phyloP scores from a whole-genome alignment of 768 basidiomycete genomes.

The Mycena alexandri region DNA sequence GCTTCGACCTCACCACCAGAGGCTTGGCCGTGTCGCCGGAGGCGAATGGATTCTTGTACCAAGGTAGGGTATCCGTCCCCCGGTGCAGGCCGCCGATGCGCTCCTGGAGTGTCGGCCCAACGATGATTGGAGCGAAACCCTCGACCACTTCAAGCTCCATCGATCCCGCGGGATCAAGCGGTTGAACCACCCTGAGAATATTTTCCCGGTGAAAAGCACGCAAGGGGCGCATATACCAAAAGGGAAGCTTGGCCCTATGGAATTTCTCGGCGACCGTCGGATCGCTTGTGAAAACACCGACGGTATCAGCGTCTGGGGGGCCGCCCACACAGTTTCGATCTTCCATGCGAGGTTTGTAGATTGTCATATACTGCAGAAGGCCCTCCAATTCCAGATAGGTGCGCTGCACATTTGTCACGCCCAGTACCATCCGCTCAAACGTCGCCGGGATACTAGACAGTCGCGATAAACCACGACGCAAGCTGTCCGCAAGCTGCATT shows the following conservation, averaged over 20 bases:
- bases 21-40: not conserved
- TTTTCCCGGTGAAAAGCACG: not conserved
- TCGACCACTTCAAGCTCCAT: not conserved
- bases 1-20: too few species aligned
- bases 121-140: not conserved
- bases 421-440: slow-evolving; percentile 11
- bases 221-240: slow-evolving; percentile 39
- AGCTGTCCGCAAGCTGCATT: not conserved
- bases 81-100: not conserved
- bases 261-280: slow-evolving; percentile 26
- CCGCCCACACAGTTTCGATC: not conserved
- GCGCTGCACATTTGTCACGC: slow-evolving; percentile 34
- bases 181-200: not conserved
- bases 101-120: not conserved
- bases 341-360: slow-evolving; percentile 34
- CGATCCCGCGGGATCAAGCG: not conserved
- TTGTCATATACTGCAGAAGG: slow-evolving; percentile 23
- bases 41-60: slow-evolving; percentile 2
- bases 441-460: not conserved
- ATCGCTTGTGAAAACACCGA: slow-evolving; percentile 37
- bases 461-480: not conserved
- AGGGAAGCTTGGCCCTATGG: slow-evolving; percentile 34
- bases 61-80: not conserved
- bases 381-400: slow-evolving; percentile 32
- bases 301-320: slow-evolving; percentile 2